A percentile compares a stretch with the other conserved stretches of the same genome.
Conservation (phyloP, 768 basidiomycete species). For the Boletus huronensis region DNA sequence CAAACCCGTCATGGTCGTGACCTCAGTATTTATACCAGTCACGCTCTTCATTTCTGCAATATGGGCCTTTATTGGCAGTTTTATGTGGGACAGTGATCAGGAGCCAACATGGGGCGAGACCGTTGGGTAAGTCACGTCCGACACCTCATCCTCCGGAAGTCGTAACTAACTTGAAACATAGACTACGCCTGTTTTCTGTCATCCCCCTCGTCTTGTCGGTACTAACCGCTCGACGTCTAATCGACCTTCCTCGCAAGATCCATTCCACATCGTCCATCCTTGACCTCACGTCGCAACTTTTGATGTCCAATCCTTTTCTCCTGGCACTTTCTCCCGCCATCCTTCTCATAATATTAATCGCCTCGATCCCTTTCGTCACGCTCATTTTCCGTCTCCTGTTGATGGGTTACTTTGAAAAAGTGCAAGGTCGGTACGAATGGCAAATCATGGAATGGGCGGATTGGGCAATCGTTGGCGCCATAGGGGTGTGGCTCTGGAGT, state of each 20-base stretch:
- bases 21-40: slow-evolving; percentile 71
- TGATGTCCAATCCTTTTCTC: slow-evolving; percentile 71
- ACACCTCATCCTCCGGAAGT: not conserved
- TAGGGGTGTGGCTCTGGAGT: slow-evolving; percentile 65
- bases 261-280: slow-evolving; percentile 59
- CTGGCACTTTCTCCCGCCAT: slow-evolving; percentile 72
- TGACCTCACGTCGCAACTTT: slow-evolving; percentile 62
- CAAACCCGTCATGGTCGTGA: slow-evolving; percentile 76
- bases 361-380: slow-evolving; percentile 76
- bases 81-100: slow-evolving; percentile 50
- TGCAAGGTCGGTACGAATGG: slow-evolving; percentile 44
- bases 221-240: slow-evolving; percentile 66
- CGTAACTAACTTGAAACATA: slow-evolving; percentile 9
- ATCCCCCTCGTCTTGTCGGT: slow-evolving; percentile 68
- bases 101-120: slow-evolving; percentile 82
- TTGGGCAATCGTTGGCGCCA: slow-evolving; percentile 59
- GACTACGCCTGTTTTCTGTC: slow-evolving; percentile 65
- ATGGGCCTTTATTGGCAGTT: slow-evolving; percentile 82
- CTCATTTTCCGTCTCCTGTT: slow-evolving; percentile 76
- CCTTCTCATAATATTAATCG: slow-evolving; percentile 61
- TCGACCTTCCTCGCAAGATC: slow-evolving; percentile 66
- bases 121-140: slow-evolving; percentile 53
- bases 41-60: slow-evolving; percentile 70
- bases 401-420: slow-evolving; percentile 54
- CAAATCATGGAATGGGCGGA: slow-evolving; percentile 66